These are phyloP conservation scores for Suillus bovinus DNA, from an alignment of 768 basidiomycete species.

Conservation along the genomic window DNA sequence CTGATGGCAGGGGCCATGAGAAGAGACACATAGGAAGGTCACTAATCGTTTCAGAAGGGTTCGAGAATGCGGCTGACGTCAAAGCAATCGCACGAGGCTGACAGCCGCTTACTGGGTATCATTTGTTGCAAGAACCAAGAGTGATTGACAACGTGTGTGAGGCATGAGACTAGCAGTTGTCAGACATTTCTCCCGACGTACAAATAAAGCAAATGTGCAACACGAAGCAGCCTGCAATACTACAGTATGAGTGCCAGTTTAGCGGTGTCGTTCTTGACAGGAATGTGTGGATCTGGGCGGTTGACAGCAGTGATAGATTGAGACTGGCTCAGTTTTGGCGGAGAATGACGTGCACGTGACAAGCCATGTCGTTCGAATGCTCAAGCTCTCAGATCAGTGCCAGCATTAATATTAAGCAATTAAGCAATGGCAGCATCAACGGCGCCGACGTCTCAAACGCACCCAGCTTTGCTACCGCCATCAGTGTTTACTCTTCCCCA, in stretches of 20 bases:
- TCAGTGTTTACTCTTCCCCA: conserved; percentile 89
- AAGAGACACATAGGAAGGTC: background rate
- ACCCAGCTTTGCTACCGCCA: conserved; percentile 53
- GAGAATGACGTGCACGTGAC: background rate
- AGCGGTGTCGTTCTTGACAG: background rate
- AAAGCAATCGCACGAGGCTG: background rate
- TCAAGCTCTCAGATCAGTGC: conserved; percentile 1
- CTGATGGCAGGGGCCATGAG: background rate
- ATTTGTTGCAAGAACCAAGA: background rate
- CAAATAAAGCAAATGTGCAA: background rate
- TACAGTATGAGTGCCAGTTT: background rate
- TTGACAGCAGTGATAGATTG: background rate
- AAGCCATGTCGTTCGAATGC: too few relatives aligned
- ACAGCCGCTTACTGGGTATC: background rate
- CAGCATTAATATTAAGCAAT: background rate
- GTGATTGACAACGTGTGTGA: background rate
- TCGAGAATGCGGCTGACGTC: background rate
- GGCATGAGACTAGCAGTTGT: background rate
- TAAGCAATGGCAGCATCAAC: conserved; percentile 17
- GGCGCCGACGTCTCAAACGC: conserved; percentile 34
- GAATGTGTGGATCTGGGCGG: too few relatives aligned
- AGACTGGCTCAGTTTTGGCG: too few relatives aligned
- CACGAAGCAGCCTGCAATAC: background rate
- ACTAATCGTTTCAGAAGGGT: background rate
- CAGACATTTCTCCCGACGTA: background rate